These are phyloP conservation scores for Chaetomium olivaceum DNA, from an alignment of 2,329 filamentous ascomycete species.

Conservation along the genomic window DNA sequence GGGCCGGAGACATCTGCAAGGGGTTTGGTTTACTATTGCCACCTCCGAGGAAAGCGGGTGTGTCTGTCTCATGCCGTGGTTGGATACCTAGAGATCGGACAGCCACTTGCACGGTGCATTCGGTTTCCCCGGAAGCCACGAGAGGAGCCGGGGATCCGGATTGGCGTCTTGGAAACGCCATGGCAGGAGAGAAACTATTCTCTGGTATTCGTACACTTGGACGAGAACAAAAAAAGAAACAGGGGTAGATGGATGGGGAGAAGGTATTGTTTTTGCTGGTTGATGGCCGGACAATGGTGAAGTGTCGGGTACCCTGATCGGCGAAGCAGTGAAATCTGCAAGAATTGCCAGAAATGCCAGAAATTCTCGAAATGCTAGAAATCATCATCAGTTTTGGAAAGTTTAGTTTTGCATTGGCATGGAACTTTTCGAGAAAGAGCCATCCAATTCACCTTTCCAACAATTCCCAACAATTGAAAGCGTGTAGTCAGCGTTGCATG, in stretches of 20 bases:
- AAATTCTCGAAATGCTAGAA: too few relatives aligned
- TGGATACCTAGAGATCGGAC: neutral
- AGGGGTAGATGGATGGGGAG: neutral
- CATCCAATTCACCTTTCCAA: neutral
- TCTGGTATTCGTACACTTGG: too few relatives aligned
- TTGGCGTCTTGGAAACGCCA: conserved; percentile 4
- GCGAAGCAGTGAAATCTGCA: neutral
- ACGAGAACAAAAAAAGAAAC: neutral
- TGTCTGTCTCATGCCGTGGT: neutral
- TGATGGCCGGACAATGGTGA: neutral
- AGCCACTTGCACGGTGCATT: neutral
- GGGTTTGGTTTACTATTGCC: conserved; percentile 3
- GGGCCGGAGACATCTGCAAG: neutral
- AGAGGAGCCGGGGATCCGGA: neutral
- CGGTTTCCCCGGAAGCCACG: neutral
- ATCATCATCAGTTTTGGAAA: neutral
- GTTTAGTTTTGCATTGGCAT: neutral
- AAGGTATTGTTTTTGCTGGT: too few relatives aligned
- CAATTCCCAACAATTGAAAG: neutral
- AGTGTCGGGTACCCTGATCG: neutral
- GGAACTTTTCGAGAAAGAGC: neutral
- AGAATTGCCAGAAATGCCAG: neutral
- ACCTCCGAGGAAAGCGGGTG: neutral
- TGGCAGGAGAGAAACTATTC: neutral
- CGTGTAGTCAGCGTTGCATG: conserved; percentile 13